Conservation (phyloP, 1,139 yeast genomes). For the Hansenula lynferdii region DNA sequence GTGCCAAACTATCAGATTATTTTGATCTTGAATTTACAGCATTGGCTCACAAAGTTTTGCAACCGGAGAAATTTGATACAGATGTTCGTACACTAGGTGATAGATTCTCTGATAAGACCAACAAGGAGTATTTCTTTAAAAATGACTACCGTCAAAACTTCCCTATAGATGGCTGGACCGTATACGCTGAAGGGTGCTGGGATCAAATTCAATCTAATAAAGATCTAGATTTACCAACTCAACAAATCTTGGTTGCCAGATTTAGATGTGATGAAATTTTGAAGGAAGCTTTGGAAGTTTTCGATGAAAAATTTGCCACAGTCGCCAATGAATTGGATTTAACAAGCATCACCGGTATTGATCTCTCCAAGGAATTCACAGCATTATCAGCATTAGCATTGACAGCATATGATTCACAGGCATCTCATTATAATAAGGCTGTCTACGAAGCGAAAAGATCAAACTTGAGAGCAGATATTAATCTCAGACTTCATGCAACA, state of each 20-base stretch:
- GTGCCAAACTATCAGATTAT: constrained; percentile 59
- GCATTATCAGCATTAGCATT: constrained; percentile 42
- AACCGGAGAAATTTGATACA: constrained; percentile 63
- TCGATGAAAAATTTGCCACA: constrained; percentile 17
- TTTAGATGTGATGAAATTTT: constrained; percentile 91
- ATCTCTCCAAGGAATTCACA: constrained; percentile 37
- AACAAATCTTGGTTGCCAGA: constrained; percentile 89
- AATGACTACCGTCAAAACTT: constrained; percentile 75
- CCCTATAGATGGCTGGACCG: constrained; percentile 95
- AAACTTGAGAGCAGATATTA: constrained; percentile 42
- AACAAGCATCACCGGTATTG: constrained; percentile 28
- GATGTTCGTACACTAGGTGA: constrained; percentile 67
- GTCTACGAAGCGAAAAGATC: constrained; percentile 63
- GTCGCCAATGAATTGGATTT: constrained; percentile 11
- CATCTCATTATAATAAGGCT: constrained; percentile 62
- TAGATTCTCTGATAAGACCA: constrained; percentile 27
- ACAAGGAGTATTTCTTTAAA: constrained; percentile 49
- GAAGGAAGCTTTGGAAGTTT: constrained; percentile 25
- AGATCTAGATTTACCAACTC: constrained; percentile 94
- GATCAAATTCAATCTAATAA: constrained; percentile 88
- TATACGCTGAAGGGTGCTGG: constrained; percentile 92
- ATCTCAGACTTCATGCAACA: constrained; percentile 38
- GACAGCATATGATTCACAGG: constrained; percentile 55
- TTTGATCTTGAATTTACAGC: constrained; percentile 83
- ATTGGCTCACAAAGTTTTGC: constrained; percentile 80